Evolutionary conservation across 2,329 filamentous ascomycete genomes (phyloP).

Genomic region (Talaromyces verruculosus): DNA sequence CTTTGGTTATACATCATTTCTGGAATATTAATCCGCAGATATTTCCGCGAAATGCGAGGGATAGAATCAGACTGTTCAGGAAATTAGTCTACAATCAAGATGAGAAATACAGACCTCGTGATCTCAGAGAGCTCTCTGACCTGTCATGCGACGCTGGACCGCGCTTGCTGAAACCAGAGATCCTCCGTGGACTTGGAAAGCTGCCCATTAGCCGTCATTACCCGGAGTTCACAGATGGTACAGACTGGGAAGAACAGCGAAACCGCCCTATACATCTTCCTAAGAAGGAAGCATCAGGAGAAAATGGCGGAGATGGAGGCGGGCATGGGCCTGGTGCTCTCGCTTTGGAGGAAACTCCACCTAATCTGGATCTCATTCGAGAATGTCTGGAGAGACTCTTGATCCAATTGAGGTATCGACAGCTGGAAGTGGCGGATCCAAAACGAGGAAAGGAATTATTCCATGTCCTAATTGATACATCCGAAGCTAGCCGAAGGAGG

Average conservation of each 20-base stretch:
- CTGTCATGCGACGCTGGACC: slow-evolving; percentile 29
- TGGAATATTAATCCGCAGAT: slow-evolving; percentile 19
- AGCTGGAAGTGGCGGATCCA: neutral
- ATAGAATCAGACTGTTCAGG: neutral
- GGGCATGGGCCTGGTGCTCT: neutral
- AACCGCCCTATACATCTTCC: neutral
- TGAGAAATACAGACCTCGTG: neutral
- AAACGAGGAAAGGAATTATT: neutral
- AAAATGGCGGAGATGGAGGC: neutral
- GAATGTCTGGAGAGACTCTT: slow-evolving; percentile 14
- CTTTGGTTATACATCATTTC: slow-evolving; percentile 13
- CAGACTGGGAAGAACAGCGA: slow-evolving; percentile 1
- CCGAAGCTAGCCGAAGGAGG: neutral
- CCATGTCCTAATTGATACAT: neutral
- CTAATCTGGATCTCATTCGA: slow-evolving; percentile 9
- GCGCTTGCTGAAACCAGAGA: slow-evolving; percentile 29
- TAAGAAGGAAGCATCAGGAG: neutral
- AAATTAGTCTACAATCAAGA: slow-evolving; percentile 20
- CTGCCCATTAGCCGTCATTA: slow-evolving; percentile 31
- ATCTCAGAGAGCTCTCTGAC: slow-evolving; percentile 7
- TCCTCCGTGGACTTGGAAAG: slow-evolving; percentile 15
- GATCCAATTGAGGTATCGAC: slow-evolving; percentile 11
- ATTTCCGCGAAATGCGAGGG: neutral
- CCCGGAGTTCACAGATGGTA: slow-evolving; percentile 20
- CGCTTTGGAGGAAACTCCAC: slow-evolving; percentile 1